Evolutionary conservation across 768 basidiomycete genomes (phyloP).

Genomic region (Tubosaeta sp.): DNA sequence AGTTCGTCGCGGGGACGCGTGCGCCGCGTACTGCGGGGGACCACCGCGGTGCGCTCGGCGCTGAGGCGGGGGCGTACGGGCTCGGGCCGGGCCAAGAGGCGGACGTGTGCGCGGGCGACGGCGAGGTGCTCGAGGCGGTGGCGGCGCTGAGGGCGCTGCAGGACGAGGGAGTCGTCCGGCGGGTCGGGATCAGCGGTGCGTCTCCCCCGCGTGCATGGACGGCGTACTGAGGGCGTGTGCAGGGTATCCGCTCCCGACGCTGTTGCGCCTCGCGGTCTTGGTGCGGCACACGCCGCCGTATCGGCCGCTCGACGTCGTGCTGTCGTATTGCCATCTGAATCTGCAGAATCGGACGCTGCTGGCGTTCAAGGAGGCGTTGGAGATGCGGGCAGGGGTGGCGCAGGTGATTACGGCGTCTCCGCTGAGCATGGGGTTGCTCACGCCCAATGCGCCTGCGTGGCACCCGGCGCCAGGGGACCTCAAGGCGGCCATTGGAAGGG

Average conservation of each 20-base stretch:
- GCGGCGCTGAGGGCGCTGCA: constrained; percentile 63
- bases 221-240: background rate
- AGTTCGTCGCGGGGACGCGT: constrained; percentile 61
- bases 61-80: constrained; percentile 60
- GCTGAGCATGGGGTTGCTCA: constrained; percentile 79
- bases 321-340: constrained; percentile 79
- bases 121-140: constrained; percentile 63
- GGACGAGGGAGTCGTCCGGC: constrained; percentile 64
- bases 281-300: constrained; percentile 63
- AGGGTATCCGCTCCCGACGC: constrained; percentile 80
- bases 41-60: constrained; percentile 50
- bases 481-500: constrained; percentile 39
- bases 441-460: constrained; percentile 57
- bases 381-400: constrained; percentile 56
- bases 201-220: background rate
- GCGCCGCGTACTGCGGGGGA: constrained; percentile 50
- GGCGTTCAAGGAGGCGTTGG: constrained; percentile 54
- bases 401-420: constrained; percentile 80
- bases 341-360: constrained; percentile 65
- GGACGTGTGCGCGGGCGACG: constrained; percentile 63
- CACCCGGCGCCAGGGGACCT: constrained; percentile 66
- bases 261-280: constrained; percentile 79
- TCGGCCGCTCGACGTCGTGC: constrained; percentile 70
- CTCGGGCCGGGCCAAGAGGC: constrained; percentile 54
- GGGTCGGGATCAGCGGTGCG: constrained; percentile 78